Evolutionary conservation across 1,284 basidiomycete species (phyloP).

Genomic region (Pyrrhoderma lamaoense): DNA sequence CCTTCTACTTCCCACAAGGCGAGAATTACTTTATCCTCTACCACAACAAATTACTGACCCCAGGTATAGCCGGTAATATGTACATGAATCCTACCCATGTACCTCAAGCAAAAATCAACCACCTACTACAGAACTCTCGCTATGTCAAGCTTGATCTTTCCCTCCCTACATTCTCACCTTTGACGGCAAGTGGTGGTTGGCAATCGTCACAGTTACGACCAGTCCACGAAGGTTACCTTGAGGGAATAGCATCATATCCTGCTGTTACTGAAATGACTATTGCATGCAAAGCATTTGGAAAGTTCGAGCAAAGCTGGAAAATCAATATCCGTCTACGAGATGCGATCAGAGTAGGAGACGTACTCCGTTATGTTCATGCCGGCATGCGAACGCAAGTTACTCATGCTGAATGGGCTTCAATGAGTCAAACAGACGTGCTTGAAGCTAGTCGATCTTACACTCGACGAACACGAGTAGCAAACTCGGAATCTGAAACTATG

Average conservation of each 20-base stretch:
- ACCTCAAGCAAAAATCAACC: conserved; percentile 7
- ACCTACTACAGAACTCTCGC: conserved; percentile 3
- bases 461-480: conserved; percentile 4
- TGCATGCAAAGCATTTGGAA: not conserved
- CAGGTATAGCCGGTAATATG: not conserved
- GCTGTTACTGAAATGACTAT: conserved; percentile 1
- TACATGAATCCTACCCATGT: conserved; percentile 7
- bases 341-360: not conserved
- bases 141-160: conserved; percentile 11
- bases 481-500: conserved; percentile 13
- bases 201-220: not conserved
- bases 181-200: not conserved
- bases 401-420: conserved; percentile 13
- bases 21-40: not conserved
- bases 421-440: conserved; percentile 1
- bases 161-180: conserved; percentile 1
- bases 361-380: conserved; percentile 1
- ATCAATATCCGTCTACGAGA: not conserved
- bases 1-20: conserved; percentile 14
- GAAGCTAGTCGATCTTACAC: conserved; percentile 12
- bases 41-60: not conserved
- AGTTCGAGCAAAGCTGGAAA: conserved; percentile 5
- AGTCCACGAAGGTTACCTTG: conserved; percentile 13
- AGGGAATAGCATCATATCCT: conserved; percentile 5
- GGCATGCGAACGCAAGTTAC: conserved; percentile 7